phyloP scores from a whole-genome alignment of 305 asterid species.

The Fraxinus floribunda region DNA sequence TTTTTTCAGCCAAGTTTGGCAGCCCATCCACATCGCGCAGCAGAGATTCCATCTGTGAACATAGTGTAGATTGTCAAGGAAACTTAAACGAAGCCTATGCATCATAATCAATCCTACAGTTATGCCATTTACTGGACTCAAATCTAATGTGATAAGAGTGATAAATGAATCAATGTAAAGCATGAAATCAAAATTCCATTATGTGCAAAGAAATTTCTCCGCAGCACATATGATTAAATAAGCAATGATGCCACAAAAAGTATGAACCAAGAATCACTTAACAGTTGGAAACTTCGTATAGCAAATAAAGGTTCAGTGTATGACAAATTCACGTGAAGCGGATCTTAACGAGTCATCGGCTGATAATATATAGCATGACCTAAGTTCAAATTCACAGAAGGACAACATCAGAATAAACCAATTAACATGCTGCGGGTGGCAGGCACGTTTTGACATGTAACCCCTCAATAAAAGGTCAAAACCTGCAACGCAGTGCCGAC shows the following conservation, averaged over 20 bases:
- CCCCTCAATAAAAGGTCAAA: neutral
- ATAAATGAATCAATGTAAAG: neutral
- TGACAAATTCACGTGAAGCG: neutral
- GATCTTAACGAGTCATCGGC: neutral
- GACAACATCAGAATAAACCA: neutral
- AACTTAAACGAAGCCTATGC: slow-evolving; percentile 1
- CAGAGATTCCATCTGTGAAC: slow-evolving; percentile 50
- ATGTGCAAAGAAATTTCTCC: neutral
- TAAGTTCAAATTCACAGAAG: neutral
- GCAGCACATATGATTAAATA: neutral
- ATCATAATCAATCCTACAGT: neutral
- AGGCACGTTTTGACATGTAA: neutral
- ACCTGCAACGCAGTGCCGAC: neutral
- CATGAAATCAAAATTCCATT: neutral
- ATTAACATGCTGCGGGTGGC: neutral
- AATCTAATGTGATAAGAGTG: neutral
- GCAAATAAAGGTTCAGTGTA: neutral
- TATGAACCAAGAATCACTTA: neutral
- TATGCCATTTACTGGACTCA: neutral
- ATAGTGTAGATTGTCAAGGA: slow-evolving; percentile 1
- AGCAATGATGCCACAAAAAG: neutral
- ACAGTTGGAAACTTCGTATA: neutral
- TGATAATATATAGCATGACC: neutral
- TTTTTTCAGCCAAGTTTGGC: slow-evolving; percentile 33
- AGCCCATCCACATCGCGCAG: slow-evolving; percentile 35